A percentile compares a stretch with the other conserved stretches of the same genome.
These are phyloP conservation scores for Leishmania martiniquensis DNA, from an alignment of 208 protist species.

Conservation along the genomic window DNA sequence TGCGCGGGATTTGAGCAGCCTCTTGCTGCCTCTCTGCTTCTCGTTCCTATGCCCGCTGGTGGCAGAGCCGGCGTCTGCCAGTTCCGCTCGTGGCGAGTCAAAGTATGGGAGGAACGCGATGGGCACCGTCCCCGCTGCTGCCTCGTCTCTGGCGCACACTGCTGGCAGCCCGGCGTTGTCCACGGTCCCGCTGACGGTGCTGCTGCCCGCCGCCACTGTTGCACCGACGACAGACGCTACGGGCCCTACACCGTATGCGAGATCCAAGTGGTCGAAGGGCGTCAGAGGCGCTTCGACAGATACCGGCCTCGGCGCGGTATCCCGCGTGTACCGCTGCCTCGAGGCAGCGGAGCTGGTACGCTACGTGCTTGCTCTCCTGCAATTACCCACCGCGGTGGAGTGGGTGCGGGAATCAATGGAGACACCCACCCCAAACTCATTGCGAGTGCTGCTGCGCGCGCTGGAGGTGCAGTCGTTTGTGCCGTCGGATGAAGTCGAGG, in stretches of 20 bases:
- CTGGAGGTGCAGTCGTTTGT: constrained; percentile 29
- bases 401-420: constrained; percentile 29
- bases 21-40: constrained; percentile 27
- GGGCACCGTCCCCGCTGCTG: background rate
- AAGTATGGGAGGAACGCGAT: background rate
- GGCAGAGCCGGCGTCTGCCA: constrained; percentile 1
- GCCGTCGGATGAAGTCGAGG: constrained; percentile 11
- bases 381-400: constrained; percentile 22
- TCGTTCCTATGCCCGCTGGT: constrained; percentile 37
- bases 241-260: background rate
- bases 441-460: constrained; percentile 29
- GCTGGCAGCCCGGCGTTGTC: background rate
- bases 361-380: constrained; percentile 25
- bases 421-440: constrained; percentile 21
- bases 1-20: constrained; percentile 17
- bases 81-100: background rate
- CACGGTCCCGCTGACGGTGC: constrained; percentile 13
- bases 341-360: constrained; percentile 34
- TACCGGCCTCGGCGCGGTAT: background rate
- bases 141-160: background rate
- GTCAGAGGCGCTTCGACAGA: background rate
- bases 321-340: constrained; percentile 20
- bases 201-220: constrained; percentile 12
- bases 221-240: background rate
- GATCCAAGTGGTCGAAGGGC: background rate